Conservation (phyloP, 305 asterid genomes). For the Plantago coronopus region DNA sequence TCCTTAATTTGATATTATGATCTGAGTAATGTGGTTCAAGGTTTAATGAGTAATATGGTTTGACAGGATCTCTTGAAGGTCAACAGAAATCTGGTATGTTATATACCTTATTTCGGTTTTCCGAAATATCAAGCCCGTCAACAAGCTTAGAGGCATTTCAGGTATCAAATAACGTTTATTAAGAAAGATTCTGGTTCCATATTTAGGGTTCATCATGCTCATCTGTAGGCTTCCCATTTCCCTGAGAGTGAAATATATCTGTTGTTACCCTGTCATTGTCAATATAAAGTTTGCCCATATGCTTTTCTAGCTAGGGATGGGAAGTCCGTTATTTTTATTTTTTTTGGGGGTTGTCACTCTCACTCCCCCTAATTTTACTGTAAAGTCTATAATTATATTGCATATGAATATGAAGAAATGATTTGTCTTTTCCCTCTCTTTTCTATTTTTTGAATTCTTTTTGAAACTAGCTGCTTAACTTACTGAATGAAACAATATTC, state of each 20-base stretch:
- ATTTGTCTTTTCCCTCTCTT: neutral
- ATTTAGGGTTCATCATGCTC: constrained; percentile 11
- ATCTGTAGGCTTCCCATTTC: neutral
- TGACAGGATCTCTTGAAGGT: constrained; percentile 55
- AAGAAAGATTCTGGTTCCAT: constrained; percentile 18
- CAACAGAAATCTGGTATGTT: constrained; percentile 54
- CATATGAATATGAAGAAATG: neutral
- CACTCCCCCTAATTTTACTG: neutral
- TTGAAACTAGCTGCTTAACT: neutral
- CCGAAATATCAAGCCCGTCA: constrained; percentile 49
- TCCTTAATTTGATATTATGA: constrained; percentile 15
- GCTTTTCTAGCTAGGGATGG: neutral
- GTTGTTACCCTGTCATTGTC: constrained; percentile 11
- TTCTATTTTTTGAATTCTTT: neutral
- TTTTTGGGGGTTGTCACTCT: neutral
- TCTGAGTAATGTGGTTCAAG: constrained; percentile 14
- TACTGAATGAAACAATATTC: no score
- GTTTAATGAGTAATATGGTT: constrained; percentile 24
- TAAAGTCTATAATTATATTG: no score
- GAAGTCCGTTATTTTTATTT: no score
- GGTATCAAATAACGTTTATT: constrained; percentile 45
- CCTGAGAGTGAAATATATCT: neutral
- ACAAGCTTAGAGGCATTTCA: constrained; percentile 79
- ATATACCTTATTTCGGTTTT: constrained; percentile 45
- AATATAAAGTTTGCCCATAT: neutral